A percentile compares a stretch with the other conserved stretches of the same genome.
phyloP scores from a whole-genome alignment of 1,284 basidiomycete genomes.

The Takashimella koratensis region DNA sequence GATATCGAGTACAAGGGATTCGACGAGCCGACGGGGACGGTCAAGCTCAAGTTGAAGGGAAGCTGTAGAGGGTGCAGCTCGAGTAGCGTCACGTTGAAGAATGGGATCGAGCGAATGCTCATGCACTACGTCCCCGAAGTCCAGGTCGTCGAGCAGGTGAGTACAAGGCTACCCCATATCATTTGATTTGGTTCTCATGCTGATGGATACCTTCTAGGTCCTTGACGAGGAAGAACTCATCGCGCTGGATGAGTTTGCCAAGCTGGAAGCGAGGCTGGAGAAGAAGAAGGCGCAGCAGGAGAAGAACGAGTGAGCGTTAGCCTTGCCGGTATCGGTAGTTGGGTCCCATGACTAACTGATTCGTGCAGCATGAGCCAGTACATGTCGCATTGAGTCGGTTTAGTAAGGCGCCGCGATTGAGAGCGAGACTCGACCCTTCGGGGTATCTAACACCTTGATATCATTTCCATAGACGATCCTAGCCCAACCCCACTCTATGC shows the following conservation, averaged over 20 bases:
- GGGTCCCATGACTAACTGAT: neutral
- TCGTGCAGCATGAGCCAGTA: constrained; percentile 41
- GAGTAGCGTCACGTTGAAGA: constrained; percentile 90
- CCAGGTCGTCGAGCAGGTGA: constrained; percentile 89
- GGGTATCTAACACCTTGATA: no score
- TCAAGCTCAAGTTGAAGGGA: constrained; percentile 85
- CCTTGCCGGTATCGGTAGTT: neutral
- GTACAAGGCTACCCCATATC: constrained; percentile 22
- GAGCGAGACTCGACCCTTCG: no score
- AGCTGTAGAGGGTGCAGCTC: constrained; percentile 93
- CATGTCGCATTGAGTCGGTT: constrained; percentile 35
- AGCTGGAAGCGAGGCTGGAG: constrained; percentile 75
- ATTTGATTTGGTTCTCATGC: neutral
- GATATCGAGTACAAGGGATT: constrained; percentile 57
- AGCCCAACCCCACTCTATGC: no score
- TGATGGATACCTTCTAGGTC: constrained; percentile 43
- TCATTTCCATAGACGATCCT: no score
- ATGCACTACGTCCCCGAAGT: constrained; percentile 99
- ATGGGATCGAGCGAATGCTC: constrained; percentile 95
- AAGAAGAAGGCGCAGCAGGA: constrained; percentile 48
- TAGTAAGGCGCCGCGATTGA: no score
- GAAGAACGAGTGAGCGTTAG: constrained; percentile 29
- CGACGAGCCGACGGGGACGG: constrained; percentile 54
- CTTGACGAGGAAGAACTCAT: constrained; percentile 87
- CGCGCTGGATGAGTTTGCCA: constrained; percentile 83